Conservation (phyloP, 2,329 filamentous ascomycete genomes). For the Epichloe festucae region DNA sequence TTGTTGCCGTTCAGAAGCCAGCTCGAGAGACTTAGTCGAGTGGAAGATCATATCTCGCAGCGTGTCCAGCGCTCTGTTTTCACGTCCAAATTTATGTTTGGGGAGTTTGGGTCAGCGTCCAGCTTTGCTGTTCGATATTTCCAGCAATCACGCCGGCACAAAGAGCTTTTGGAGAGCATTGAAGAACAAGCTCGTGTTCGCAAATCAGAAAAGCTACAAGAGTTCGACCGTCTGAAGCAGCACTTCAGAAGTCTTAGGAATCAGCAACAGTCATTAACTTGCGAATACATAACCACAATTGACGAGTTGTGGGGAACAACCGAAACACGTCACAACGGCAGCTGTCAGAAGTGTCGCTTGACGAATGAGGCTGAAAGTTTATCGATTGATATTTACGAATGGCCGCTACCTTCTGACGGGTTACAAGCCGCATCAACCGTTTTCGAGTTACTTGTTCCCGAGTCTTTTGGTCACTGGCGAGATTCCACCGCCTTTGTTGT, state of each 20-base stretch:
- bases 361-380: conserved; percentile 22
- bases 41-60: conserved; percentile 32
- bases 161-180: conserved; percentile 24
- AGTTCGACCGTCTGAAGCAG: conserved; percentile 6
- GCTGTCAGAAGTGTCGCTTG: conserved; percentile 25
- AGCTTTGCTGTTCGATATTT: conserved; percentile 13
- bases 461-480: conserved; percentile 32
- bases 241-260: conserved; percentile 7
- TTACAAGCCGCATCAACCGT: conserved; percentile 31
- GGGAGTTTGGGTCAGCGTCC: conserved; percentile 5
- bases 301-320: background rate
- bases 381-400: conserved; percentile 38
- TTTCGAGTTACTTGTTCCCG: conserved; percentile 38
- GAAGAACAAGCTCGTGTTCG: conserved; percentile 19
- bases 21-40: conserved; percentile 27
- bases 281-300: conserved; percentile 2
- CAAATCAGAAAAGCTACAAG: conserved; percentile 4
- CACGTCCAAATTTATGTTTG: conserved; percentile 5
- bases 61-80: background rate
- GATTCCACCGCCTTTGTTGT: conserved; percentile 31
- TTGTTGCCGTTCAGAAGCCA: conserved; percentile 30
- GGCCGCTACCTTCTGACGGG: conserved; percentile 32
- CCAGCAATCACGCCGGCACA: conserved; percentile 16
- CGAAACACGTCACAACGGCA: conserved; percentile 1
- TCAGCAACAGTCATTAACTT: background rate